Conservation (phyloP, 202 grass and related monocot species). For the Brachypodium distachyon region DNA sequence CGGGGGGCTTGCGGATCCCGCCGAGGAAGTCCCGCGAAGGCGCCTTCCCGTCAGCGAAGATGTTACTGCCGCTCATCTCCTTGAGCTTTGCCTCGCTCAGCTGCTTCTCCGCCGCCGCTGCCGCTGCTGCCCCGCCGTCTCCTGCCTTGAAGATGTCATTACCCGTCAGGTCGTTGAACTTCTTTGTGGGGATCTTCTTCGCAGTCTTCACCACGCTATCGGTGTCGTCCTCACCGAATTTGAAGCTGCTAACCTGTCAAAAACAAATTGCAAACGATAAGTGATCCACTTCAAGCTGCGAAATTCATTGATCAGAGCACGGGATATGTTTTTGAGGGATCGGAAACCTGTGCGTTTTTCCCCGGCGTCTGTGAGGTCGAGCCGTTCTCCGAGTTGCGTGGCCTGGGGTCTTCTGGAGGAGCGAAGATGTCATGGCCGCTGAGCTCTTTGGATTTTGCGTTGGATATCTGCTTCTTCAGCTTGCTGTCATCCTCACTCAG, state of each 20-base stretch:
- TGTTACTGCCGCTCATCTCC: slow-evolving; percentile 92
- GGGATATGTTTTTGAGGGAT: neutral
- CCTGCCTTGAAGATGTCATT: slow-evolving; percentile 90
- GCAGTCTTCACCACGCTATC: slow-evolving; percentile 65
- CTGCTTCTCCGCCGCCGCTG: slow-evolving; percentile 56
- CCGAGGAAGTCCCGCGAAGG: slow-evolving; percentile 67
- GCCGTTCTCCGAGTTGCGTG: slow-evolving; percentile 33
- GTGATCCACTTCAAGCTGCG: neutral
- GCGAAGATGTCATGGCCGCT: slow-evolving; percentile 83
- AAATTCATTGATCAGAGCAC: neutral
- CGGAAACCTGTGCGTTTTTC: slow-evolving; percentile 27
- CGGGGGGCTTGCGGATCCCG: slow-evolving; percentile 93
- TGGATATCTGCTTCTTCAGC: slow-evolving; percentile 64
- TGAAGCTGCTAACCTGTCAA: slow-evolving; percentile 45
- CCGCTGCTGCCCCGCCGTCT: neutral
- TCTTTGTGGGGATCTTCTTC: slow-evolving; percentile 80
- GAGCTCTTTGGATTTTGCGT: slow-evolving; percentile 80
- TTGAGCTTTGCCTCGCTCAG: slow-evolving; percentile 79
- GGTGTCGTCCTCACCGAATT: slow-evolving; percentile 52
- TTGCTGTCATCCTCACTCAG: slow-evolving; percentile 57
- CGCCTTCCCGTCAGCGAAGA: slow-evolving; percentile 75
- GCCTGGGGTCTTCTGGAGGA: slow-evolving; percentile 52
- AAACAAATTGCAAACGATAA: neutral
- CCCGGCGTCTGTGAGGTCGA: slow-evolving; percentile 33
- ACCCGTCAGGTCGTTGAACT: slow-evolving; percentile 73